phyloP scores from a whole-genome alignment of 2,329 filamentous ascomycete species.

The Ceratocystis eucalypticola region DNA sequence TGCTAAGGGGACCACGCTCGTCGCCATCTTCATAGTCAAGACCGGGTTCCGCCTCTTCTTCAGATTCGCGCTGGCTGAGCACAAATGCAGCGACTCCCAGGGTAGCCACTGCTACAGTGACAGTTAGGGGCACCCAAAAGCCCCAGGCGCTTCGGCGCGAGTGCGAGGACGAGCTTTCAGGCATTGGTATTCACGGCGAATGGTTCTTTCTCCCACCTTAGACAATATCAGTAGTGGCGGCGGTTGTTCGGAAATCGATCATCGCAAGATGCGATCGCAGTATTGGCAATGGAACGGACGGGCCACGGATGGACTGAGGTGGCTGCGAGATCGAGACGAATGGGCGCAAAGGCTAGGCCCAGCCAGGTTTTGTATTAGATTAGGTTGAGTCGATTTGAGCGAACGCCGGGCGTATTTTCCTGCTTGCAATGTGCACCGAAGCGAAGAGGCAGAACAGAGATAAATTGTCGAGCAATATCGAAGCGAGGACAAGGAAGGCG shows the following conservation, averaged over 20 bases:
- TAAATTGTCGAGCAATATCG: no score
- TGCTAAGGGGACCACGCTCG: slow-evolving; percentile 25
- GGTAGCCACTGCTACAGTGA: slow-evolving; percentile 79
- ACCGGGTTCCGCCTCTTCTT: slow-evolving; percentile 48
- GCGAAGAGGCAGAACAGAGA: no score
- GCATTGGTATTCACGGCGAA: slow-evolving; percentile 8
- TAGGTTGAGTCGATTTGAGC: neutral
- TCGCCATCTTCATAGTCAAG: slow-evolving; percentile 36
- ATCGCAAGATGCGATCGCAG: slow-evolving; percentile 2
- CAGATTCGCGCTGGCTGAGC: slow-evolving; percentile 76
- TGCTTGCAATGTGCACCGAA: no score
- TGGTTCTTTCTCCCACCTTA: neutral
- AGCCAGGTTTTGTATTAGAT: no score
- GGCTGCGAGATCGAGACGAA: neutral
- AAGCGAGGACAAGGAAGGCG: no score
- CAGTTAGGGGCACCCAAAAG: slow-evolving; percentile 78
- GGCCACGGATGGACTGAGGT: neutral
- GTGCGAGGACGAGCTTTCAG: slow-evolving; percentile 30
- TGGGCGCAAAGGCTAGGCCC: neutral
- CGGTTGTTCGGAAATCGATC: neutral
- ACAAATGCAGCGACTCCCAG: slow-evolving; percentile 81
- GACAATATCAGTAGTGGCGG: neutral
- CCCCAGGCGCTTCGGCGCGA: slow-evolving; percentile 52
- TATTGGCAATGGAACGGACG: neutral
- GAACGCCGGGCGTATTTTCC: neutral